Base-by-base conservation (phyloP, 73 alveolate genomes). In the Tetrahymena malaccensis region DNA sequence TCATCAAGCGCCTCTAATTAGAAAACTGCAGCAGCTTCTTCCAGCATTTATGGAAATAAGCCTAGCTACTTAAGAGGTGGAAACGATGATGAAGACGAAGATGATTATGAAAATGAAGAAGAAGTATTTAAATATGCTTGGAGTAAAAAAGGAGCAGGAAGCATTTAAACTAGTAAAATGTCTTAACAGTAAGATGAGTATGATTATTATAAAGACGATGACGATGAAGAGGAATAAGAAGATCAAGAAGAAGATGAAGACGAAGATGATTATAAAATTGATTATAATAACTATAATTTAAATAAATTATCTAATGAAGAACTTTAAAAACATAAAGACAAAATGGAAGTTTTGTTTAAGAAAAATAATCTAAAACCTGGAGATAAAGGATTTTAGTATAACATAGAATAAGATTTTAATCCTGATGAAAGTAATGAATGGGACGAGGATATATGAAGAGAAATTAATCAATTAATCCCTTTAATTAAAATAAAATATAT, bases 301-400 rank as follows among this genome's bases (percentile, higher is more conserved):
- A 97, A 97, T 85, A 97, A 97, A 94, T 94, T 97, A 11, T 35
- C 95, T 25, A 93, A 50, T 85, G 96, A 97, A 56, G 96, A 94
- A 33, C 96, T 97, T 22, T 94, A 96, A 33, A 94, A 93, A 34
- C 98, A 97, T 55, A 97, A 97, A 93, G 84, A 93, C 25, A 94
- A 94, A 34, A 97, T 98, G 99, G 99, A 98, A 94, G 98, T 96
- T 70, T 96, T 96, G 50, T 98, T 97, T 96, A 96, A 94, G 19
- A 97, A 98, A 95, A 97, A 98, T 94, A 93, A 89, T 93, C 96
- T 95, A 16, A 98, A 98, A 96, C 98, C 98, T 55, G 99, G 99
- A 37, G 99, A 98, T 94, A 84, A 97, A 43, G 98, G 98, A 33
- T 98, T 97, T 93, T 97, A 94, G 85, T 98, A 98, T 96, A 99